Percentiles rank a stretch among this genome's conserved stretches.
phyloP scores from a whole-genome alignment of 2,329 filamentous ascomycete genomes.

The Pseudogymnoascus sp. region DNA sequence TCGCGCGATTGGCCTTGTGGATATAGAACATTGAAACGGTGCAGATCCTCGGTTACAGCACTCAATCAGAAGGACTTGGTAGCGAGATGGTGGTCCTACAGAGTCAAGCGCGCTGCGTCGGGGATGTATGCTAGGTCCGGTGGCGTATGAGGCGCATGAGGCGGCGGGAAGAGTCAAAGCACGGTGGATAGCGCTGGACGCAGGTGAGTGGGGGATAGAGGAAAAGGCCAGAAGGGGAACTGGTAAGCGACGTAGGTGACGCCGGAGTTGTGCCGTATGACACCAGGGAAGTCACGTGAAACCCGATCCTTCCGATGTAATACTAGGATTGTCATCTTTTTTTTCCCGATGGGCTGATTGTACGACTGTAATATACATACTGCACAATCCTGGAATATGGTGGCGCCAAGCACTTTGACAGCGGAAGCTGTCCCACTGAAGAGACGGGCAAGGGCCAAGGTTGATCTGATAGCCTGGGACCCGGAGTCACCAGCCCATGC shows the following conservation, averaged over 20 bases:
- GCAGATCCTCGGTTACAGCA: background rate
- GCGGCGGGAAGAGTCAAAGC: background rate
- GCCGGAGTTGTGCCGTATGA: background rate
- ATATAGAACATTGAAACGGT: background rate
- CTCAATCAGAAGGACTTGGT: background rate
- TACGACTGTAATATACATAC: background rate
- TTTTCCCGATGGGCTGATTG: background rate
- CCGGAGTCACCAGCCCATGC: slow-evolving; percentile 32
- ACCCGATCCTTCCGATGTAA: background rate
- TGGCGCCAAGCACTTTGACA: background rate
- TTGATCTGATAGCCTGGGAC: slow-evolving; percentile 39
- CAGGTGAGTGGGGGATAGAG: background rate
- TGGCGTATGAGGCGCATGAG: background rate
- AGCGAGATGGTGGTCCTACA: background rate
- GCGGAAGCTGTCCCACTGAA: background rate
- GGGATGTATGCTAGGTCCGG: background rate
- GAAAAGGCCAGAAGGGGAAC: background rate
- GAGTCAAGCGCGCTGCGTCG: background rate
- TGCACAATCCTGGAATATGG: background rate
- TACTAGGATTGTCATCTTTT: background rate
- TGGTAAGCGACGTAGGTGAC: background rate
- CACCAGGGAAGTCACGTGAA: background rate
- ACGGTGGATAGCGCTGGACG: background rate
- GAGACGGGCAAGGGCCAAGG: slow-evolving; percentile 13
- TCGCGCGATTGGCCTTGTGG: background rate